A percentile compares a stretch with the other conserved stretches of the same genome.
Evolutionary conservation across 2,329 filamentous ascomycete genomes (phyloP).

Genomic region (Teratosphaeria viscida): DNA sequence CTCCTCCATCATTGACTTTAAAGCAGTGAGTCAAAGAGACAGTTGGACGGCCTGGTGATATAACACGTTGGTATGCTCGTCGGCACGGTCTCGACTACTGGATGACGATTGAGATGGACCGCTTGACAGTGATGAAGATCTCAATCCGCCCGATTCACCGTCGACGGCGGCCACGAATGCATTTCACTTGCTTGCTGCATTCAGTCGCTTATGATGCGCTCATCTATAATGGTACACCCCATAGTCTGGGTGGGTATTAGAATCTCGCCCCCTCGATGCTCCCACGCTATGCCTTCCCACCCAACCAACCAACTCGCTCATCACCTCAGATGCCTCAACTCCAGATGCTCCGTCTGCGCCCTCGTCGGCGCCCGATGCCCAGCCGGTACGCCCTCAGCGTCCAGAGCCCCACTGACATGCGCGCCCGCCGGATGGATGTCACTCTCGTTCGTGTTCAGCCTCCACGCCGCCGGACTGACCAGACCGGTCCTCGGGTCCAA

Average conservation of each 20-base stretch:
- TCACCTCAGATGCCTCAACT: constrained; percentile 13
- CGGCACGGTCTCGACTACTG: too few species aligned
- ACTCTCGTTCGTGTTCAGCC: constrained; percentile 20
- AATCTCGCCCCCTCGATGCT: background rate
- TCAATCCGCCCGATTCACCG: background rate
- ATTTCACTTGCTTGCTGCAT: background rate
- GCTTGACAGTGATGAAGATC: background rate
- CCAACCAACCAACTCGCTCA: background rate
- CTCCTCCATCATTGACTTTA: too few species aligned
- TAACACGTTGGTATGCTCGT: too few species aligned
- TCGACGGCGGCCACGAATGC: too few species aligned
- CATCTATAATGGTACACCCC: background rate
- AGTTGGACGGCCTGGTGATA: too few species aligned
- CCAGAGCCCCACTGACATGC: constrained; percentile 7
- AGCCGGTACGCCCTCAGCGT: constrained; percentile 5
- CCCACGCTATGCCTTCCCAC: background rate
- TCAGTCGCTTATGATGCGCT: background rate
- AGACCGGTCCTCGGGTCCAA: constrained; percentile 25
- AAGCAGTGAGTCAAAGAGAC: too few species aligned
- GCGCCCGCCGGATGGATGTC: constrained; percentile 11
- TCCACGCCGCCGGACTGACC: constrained; percentile 22
- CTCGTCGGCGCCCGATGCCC: constrained; percentile 9
- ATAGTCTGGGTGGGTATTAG: background rate
- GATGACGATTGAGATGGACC: too few species aligned
- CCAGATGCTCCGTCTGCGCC: constrained; percentile 21